These are phyloP conservation scores for Combretum micranthum DNA, from an alignment of 345 rosid genomes.

Conservation along the genomic window DNA sequence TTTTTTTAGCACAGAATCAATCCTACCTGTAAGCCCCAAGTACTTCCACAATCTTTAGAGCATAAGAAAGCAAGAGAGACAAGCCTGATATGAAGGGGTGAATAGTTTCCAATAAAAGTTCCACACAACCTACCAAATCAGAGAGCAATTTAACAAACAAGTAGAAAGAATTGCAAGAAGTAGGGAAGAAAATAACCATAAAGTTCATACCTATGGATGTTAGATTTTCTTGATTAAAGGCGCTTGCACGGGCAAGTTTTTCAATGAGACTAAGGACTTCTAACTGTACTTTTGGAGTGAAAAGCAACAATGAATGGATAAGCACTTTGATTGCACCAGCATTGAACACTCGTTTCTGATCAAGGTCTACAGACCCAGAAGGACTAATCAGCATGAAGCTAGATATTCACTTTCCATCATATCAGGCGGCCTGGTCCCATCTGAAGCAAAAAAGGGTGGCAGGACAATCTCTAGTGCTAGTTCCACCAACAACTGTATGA, in stretches of 20 bases:
- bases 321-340: slow-evolving; percentile 85
- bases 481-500: slow-evolving; percentile 82
- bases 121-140: slow-evolving; percentile 69
- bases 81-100: slow-evolving; percentile 82
- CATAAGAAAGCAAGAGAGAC: slow-evolving; percentile 71
- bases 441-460: slow-evolving; percentile 79
- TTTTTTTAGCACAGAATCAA: background rate
- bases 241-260: slow-evolving; percentile 77
- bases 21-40: slow-evolving; percentile 92
- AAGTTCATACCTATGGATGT: slow-evolving; percentile 78
- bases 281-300: slow-evolving; percentile 90
- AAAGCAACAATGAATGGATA: slow-evolving; percentile 79
- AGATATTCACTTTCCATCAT: slow-evolving; percentile 35
- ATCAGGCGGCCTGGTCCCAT: slow-evolving; percentile 35
- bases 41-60: slow-evolving; percentile 91
- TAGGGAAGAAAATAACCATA: slow-evolving; percentile 6
- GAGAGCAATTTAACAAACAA: slow-evolving; percentile 19
- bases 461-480: slow-evolving; percentile 92
- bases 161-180: slow-evolving; percentile 4
- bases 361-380: slow-evolving; percentile 61
- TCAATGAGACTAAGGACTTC: slow-evolving; percentile 74
- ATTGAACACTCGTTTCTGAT: slow-evolving; percentile 81
- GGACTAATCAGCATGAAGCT: slow-evolving; percentile 47
- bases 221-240: slow-evolving; percentile 94
- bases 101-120: slow-evolving; percentile 83